Conservation (phyloP, 768 basidiomycete species). For the Neoboletus magnificus region DNA sequence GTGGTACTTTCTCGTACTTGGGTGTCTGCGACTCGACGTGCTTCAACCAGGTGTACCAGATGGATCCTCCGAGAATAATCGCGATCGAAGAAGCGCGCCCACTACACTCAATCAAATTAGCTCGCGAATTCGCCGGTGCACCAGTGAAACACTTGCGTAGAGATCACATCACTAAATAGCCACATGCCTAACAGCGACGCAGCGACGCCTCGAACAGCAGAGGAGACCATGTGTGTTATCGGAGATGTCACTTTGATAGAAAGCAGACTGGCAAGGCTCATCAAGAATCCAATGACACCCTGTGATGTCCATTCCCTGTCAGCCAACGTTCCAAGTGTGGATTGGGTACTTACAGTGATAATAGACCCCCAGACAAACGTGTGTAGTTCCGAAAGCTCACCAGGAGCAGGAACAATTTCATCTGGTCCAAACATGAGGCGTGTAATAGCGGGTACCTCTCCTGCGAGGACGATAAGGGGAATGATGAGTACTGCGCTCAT, state of each 20-base stretch:
- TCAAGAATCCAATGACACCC: constrained; percentile 89
- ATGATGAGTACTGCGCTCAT: constrained; percentile 68
- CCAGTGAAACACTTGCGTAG: constrained; percentile 49
- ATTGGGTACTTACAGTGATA: constrained; percentile 58
- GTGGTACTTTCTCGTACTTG: constrained; percentile 58
- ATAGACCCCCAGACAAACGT: constrained; percentile 78
- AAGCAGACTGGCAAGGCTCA: constrained; percentile 88
- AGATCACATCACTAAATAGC: constrained; percentile 79
- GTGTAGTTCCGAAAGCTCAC: constrained; percentile 43
- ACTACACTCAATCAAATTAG: constrained; percentile 36
- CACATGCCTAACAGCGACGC: constrained; percentile 81
- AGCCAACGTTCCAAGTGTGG: neutral
- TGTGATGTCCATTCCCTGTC: constrained; percentile 25
- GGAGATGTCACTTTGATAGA: constrained; percentile 98
- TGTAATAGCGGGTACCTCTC: constrained; percentile 65
- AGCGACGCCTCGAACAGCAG: constrained; percentile 91
- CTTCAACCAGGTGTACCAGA: constrained; percentile 88
- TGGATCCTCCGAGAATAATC: constrained; percentile 76
- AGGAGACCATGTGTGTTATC: constrained; percentile 96
- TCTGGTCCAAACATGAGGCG: constrained; percentile 54
- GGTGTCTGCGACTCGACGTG: constrained; percentile 58
- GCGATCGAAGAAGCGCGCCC: constrained; percentile 80
- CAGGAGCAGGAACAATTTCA: constrained; percentile 36
- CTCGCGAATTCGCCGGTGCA: neutral
- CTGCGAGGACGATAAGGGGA: constrained; percentile 71